Conservation (phyloP, 2,329 filamentous ascomycete genomes). For the Trichoderma koningii region DNA sequence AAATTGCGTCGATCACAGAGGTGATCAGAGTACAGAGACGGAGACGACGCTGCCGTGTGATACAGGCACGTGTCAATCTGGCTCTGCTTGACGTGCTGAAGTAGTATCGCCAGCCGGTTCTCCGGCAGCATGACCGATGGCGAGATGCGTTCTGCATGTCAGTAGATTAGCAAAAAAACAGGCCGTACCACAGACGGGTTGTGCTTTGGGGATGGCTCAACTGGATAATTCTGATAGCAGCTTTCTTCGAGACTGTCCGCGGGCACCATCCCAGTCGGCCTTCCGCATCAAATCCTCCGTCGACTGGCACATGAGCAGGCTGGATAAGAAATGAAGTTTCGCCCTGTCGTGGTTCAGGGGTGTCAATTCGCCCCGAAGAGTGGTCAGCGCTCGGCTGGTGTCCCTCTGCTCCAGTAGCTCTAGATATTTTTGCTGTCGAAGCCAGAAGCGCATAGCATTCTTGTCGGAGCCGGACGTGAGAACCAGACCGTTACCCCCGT, state of each 20-base stretch:
- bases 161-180: constrained; percentile 35
- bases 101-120: constrained; percentile 76
- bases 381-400: constrained; percentile 70
- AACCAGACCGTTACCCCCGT: constrained; percentile 62
- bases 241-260: constrained; percentile 70
- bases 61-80: constrained; percentile 85
- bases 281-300: constrained; percentile 73
- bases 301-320: constrained; percentile 84
- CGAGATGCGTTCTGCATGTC: constrained; percentile 74
- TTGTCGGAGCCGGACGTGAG: constrained; percentile 74
- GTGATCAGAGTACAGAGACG: constrained; percentile 89
- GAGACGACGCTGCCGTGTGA: constrained; percentile 77
- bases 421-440: constrained; percentile 92
- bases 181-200: neutral
- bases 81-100: constrained; percentile 79
- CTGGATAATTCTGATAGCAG: constrained; percentile 83
- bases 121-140: constrained; percentile 97
- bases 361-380: constrained; percentile 85
- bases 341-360: constrained; percentile 78
- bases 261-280: constrained; percentile 82
- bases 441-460: constrained; percentile 79
- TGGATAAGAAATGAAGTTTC: constrained; percentile 80
- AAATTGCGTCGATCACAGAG: constrained; percentile 78
- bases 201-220: constrained; percentile 46
- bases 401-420: constrained; percentile 82